Evolutionary conservation across 805 yeast species (phyloP), one percentile per base, ranked within the genome.

Genomic region (Ogataea zsoltii): DNA sequence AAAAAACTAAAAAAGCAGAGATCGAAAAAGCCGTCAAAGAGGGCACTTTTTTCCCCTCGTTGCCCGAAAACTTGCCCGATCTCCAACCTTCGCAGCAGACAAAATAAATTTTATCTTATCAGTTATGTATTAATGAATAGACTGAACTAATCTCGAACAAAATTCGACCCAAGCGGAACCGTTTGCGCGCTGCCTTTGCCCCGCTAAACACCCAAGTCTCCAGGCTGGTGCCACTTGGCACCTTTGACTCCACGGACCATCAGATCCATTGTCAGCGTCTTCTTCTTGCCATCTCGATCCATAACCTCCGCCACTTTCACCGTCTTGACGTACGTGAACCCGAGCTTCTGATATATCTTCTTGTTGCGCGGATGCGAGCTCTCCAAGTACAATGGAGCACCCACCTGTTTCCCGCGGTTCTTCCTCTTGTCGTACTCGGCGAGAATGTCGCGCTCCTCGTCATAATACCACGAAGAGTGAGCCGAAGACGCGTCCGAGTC

Each of bases 281-380:
- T 64, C 18, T 28, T 31, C 12, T 48, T 19, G 7, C 60, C 65
- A 36, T 60, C 53, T 12, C 51, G 53, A 47, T 63, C 60, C 14
- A 46, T 34, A 12, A 67, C 62, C 10, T 63, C 55, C 13, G 70
- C 70, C 29, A 67, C 67, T 19, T 60, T 54, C 31, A 63, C 67
- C 3, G 68, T 67, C 45, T 64, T 59, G 30, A 67, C 58, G 48
- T 58, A 67, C 7, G 70, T 66, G 51, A 78, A 80, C 15, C 83
- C 84, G 54, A 79, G 65, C 57, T 77, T 77, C 48, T 70, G 69
- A 60, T 80, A 80, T 46, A 80, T 77, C 44, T 64, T 67, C 29
- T 79, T 66, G 57, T 80, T 80, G 44, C 71, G 68, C 10, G 76
- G 76, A 61, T 77, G 79, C 19, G 85, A 77, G 38, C 80, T 71